phyloP scores from a whole-genome alignment of 192 early-diverging fungal species.

The Umbelopsis sp. region DNA sequence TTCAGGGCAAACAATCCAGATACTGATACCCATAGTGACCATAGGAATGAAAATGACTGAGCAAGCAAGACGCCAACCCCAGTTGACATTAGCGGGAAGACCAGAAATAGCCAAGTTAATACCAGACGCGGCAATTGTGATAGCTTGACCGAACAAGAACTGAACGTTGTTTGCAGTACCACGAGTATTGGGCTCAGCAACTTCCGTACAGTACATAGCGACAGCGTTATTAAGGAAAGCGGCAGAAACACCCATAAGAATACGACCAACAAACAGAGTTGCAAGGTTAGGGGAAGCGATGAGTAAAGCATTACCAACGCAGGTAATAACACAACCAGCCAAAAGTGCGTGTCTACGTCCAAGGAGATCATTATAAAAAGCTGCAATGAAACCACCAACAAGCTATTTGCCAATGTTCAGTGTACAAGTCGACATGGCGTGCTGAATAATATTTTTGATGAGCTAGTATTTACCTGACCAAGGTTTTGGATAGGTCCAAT shows the following conservation, averaged over 20 bases:
- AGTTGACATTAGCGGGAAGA: conserved; percentile 1
- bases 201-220: conserved; percentile 13
- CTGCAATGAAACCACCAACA: conserved; percentile 9
- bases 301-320: conserved; percentile 6
- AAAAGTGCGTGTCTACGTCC: neutral
- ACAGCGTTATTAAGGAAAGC: conserved; percentile 19
- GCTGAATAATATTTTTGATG: neutral
- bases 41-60: conserved; percentile 16
- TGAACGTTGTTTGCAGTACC: conserved; percentile 22
- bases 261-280: conserved; percentile 12
- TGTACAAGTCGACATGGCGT: neutral
- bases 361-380: neutral
- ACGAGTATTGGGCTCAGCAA: neutral
- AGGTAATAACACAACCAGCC: conserved; percentile 4
- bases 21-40: conserved; percentile 14
- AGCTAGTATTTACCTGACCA: conserved; percentile 6
- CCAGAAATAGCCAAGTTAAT: conserved; percentile 13
- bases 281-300: conserved; percentile 14
- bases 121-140: conserved; percentile 5
- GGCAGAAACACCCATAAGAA: conserved; percentile 17
- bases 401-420: neutral
- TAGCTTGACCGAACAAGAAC: conserved; percentile 20
- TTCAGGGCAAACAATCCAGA: conserved; percentile 42
- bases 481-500: conserved; percentile 10
- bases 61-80: conserved; percentile 18